Conservation (phyloP, 2,329 filamentous ascomycete species). For the Dactylellina cionopaga region DNA sequence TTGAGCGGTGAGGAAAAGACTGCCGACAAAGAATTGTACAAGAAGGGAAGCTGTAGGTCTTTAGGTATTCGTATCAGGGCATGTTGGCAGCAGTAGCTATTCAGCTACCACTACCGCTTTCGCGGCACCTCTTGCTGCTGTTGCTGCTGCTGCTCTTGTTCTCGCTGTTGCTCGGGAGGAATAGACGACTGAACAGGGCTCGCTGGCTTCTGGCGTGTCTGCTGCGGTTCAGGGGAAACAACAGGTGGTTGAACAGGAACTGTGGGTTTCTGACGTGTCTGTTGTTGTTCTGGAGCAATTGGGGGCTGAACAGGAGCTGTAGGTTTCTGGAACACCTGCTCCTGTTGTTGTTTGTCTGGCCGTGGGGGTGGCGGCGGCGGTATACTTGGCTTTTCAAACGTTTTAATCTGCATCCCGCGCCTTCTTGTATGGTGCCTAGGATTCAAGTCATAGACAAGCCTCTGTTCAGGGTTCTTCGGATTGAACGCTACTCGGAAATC, state of each 20-base stretch:
- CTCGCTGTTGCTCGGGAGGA: slow-evolving; percentile 18
- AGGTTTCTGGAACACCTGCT: slow-evolving; percentile 4
- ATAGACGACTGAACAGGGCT: slow-evolving; percentile 1
- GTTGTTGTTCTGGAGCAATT: slow-evolving; percentile 4
- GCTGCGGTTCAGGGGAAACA: not conserved
- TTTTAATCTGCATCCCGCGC: slow-evolving; percentile 5
- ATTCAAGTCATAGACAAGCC: slow-evolving; percentile 26
- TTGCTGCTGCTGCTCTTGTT: slow-evolving; percentile 14
- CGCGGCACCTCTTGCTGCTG: slow-evolving; percentile 29
- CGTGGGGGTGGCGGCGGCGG: slow-evolving; percentile 13
- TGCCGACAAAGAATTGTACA: slow-evolving; percentile 33
- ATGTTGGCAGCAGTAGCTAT: not conserved
- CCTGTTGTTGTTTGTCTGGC: slow-evolving; percentile 14
- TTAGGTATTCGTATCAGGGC: not conserved
- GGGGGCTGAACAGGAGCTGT: not conserved
- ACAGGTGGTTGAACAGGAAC: slow-evolving; percentile 11
- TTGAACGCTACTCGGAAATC: slow-evolving; percentile 49
- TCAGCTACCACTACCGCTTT: slow-evolving; percentile 27
- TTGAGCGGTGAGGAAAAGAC: slow-evolving; percentile 22
- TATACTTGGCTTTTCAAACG: slow-evolving; percentile 39
- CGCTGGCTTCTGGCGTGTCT: not conserved
- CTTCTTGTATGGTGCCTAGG: slow-evolving; percentile 21
- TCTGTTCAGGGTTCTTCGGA: slow-evolving; percentile 44
- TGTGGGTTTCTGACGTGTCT: slow-evolving; percentile 8
- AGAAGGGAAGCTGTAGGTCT: slow-evolving; percentile 2